Percentiles rank a stretch among this genome's conserved stretches.
These are phyloP conservation scores for Starmerella gropengiesseri DNA, from an alignment of 805 yeast species.

Conservation along the genomic window DNA sequence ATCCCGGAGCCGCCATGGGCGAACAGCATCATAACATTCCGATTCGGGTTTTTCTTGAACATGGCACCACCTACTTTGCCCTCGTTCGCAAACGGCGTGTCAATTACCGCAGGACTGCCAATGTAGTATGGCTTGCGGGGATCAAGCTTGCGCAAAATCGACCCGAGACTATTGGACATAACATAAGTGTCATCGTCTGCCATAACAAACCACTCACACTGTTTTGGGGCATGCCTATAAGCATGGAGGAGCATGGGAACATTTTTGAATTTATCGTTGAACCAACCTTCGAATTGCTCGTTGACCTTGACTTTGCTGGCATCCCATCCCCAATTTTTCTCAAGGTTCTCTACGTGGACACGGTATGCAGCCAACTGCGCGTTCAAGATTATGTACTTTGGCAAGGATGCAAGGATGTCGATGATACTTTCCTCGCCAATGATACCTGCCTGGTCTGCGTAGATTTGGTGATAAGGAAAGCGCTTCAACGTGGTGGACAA, in stretches of 20 bases:
- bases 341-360: slow-evolving; percentile 16
- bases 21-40: slow-evolving; percentile 23
- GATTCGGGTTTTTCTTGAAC: slow-evolving; percentile 1
- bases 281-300: slow-evolving; percentile 24
- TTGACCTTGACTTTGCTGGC: slow-evolving; percentile 17
- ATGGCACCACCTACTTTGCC: slow-evolving; percentile 8
- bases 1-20: slow-evolving; percentile 35
- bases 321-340: slow-evolving; percentile 21
- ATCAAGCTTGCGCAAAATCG: slow-evolving; percentile 24
- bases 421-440: slow-evolving; percentile 30
- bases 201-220: slow-evolving; percentile 31
- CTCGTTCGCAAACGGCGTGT: slow-evolving; percentile 6
- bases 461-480: slow-evolving; percentile 30
- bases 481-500: slow-evolving; percentile 30
- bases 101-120: slow-evolving; percentile 22
- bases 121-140: slow-evolving; percentile 27
- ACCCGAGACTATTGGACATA: slow-evolving; percentile 24
- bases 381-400: slow-evolving; percentile 21
- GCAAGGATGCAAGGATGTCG: slow-evolving; percentile 27
- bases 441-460: slow-evolving; percentile 30
- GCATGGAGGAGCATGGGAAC: slow-evolving; percentile 33
- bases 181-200: slow-evolving; percentile 32
- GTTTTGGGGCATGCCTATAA: slow-evolving; percentile 25
- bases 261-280: slow-evolving; percentile 31
- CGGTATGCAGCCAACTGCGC: slow-evolving; percentile 22